A percentile compares a stretch with the other conserved stretches of the same genome.
These are phyloP conservation scores for Gonium pectorale DNA, from an alignment of 139 green algal species.

Conservation along the genomic window DNA sequence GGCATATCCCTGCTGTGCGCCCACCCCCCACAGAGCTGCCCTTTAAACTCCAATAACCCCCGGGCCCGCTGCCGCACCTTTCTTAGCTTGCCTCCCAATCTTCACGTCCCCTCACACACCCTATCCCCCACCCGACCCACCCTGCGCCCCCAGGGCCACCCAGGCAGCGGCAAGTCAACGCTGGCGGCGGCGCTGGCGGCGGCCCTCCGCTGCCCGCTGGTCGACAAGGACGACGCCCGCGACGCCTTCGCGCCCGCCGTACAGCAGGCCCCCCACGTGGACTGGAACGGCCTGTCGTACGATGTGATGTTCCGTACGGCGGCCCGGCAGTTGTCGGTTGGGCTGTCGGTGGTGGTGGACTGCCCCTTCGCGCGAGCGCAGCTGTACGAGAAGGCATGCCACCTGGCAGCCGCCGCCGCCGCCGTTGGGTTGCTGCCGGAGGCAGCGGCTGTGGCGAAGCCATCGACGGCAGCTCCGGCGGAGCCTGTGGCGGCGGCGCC, in stretches of 20 bases:
- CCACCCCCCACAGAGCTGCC: too few species aligned
- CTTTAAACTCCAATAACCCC: too few species aligned
- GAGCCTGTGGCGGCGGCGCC: too few species aligned
- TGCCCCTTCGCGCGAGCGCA: slow-evolving; percentile 72
- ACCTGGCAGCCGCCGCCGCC: too few species aligned
- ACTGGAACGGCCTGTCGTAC: slow-evolving; percentile 83
- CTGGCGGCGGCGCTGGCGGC: slow-evolving; percentile 56
- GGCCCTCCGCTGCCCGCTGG: slow-evolving; percentile 65
- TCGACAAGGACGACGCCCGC: slow-evolving; percentile 87
- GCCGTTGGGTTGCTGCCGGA: too few species aligned
- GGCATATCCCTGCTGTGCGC: too few species aligned
- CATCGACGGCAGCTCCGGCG: too few species aligned
- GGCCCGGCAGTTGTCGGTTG: slow-evolving; percentile 24
- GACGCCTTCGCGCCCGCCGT: slow-evolving; percentile 55
- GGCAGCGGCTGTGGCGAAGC: too few species aligned
- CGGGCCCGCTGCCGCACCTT: too few species aligned
- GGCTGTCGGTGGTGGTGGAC: slow-evolving; percentile 73
- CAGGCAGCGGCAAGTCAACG: slow-evolving; percentile 60
- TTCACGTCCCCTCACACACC: too few species aligned
- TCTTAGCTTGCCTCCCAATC: too few species aligned
- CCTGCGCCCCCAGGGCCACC: slow-evolving; percentile 47
- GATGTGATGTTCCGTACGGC: slow-evolving; percentile 72
- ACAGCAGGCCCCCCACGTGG: background rate
- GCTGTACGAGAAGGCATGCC: slow-evolving; percentile 65
- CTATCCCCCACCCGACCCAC: too few species aligned